Evolutionary conservation across 1,284 basidiomycete genomes (phyloP).

Genomic region (Malassezia arunalokei): DNA sequence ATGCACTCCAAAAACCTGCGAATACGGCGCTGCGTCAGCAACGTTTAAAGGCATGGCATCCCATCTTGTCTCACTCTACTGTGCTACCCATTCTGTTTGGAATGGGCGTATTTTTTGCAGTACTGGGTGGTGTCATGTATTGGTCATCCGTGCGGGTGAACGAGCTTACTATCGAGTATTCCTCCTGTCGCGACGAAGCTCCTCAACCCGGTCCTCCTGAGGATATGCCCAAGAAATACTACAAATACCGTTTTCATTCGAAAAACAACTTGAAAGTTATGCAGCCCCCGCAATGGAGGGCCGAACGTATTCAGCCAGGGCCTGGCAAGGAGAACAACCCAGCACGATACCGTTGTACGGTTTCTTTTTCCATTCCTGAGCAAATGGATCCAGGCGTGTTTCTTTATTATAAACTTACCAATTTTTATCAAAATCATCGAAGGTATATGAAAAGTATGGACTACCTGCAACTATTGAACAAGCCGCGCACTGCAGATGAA

Average conservation of each 20-base stretch:
- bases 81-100: conserved; percentile 92
- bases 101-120: conserved; percentile 84
- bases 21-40: conserved; percentile 98
- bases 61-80: conserved; percentile 91
- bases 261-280: conserved; percentile 30
- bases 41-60: conserved; percentile 98
- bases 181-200: conserved; percentile 54
- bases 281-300: conserved; percentile 36
- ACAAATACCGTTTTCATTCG: conserved; percentile 54
- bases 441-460: conserved; percentile 89
- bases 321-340: neutral
- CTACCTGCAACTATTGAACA: conserved; percentile 71
- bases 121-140: conserved; percentile 70
- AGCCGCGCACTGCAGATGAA: conserved; percentile 51
- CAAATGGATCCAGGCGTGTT: conserved; percentile 67
- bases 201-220: conserved; percentile 13
- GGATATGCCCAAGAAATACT: conserved; percentile 57
- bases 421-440: conserved; percentile 86
- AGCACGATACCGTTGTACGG: conserved; percentile 22
- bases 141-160: conserved; percentile 57
- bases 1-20: conserved; percentile 36
- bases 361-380: conserved; percentile 55
- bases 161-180: conserved; percentile 91
- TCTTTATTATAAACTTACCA: conserved; percentile 73
- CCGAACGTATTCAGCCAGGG: neutral